These are phyloP conservation scores for Cladophialophora yegresii DNA, from an alignment of 2,329 filamentous ascomycete species.

Conservation along the genomic window DNA sequence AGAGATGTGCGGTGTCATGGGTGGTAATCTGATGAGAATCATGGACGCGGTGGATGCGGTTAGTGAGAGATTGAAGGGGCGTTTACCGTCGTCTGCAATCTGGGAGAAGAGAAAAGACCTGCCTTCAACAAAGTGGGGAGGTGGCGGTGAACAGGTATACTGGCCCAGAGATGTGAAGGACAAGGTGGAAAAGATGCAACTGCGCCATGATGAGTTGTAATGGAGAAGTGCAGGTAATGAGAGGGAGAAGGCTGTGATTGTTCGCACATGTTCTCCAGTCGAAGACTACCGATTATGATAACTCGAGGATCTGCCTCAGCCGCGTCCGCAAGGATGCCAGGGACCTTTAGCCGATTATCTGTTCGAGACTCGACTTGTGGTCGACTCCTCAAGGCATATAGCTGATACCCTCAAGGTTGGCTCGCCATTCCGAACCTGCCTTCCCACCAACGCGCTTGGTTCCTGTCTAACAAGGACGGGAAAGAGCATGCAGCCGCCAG, in stretches of 20 bases:
- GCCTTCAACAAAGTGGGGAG: slow-evolving; percentile 23
- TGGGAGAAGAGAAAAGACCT: slow-evolving; percentile 28
- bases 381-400: neutral
- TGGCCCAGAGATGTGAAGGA: slow-evolving; percentile 25
- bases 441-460: slow-evolving; percentile 47
- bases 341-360: no score
- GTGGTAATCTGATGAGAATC: slow-evolving; percentile 77
- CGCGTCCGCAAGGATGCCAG: no score
- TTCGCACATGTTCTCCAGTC: neutral
- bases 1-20: slow-evolving; percentile 72
- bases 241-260: neutral
- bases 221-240: neutral
- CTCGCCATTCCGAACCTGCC: slow-evolving; percentile 51
- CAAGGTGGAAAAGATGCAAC: slow-evolving; percentile 20
- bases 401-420: slow-evolving; percentile 41
- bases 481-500: slow-evolving; percentile 6
- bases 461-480: slow-evolving; percentile 37
- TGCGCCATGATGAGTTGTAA: slow-evolving; percentile 23
- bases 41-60: slow-evolving; percentile 78
- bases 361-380: neutral
- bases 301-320: no score
- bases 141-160: slow-evolving; percentile 18
- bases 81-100: slow-evolving; percentile 18
- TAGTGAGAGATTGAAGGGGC: slow-evolving; percentile 8
- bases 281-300: no score